Percentiles rank a stretch among this genome's conserved stretches.
phyloP scores from a whole-genome alignment of 78 protist genomes.

The Cavenderia fasciculata region DNA sequence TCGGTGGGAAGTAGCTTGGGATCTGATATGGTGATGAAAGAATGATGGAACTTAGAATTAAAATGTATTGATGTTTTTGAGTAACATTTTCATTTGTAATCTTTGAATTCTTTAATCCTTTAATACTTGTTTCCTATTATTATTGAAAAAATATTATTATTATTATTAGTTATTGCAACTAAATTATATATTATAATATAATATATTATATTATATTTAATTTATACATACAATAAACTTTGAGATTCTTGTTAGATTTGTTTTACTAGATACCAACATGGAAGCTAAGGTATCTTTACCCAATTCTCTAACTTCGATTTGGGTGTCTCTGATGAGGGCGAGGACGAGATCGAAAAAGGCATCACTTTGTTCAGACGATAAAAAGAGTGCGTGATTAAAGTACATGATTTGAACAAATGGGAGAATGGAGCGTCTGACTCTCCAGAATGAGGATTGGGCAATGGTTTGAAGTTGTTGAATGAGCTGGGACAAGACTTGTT shows the following conservation, averaged over 20 bases:
- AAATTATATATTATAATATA: neutral
- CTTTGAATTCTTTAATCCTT: neutral
- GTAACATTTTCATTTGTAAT: neutral
- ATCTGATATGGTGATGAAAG: slow-evolving; percentile 47
- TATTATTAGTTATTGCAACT: neutral
- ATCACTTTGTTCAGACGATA: slow-evolving; percentile 29
- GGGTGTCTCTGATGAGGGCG: slow-evolving; percentile 1
- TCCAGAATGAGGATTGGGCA: slow-evolving; percentile 25
- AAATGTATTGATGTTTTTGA: slow-evolving; percentile 19
- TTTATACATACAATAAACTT: slow-evolving; percentile 9
- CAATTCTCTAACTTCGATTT: slow-evolving; percentile 58
- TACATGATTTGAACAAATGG: slow-evolving; percentile 55
- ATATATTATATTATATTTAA: neutral
- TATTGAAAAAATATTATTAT: neutral
- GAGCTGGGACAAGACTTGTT: neutral
- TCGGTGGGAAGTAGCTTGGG: slow-evolving; percentile 49
- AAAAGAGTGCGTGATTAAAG: slow-evolving; percentile 23
- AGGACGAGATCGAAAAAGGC: neutral
- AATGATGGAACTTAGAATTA: slow-evolving; percentile 14
- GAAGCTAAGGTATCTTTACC: slow-evolving; percentile 44
- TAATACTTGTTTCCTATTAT: neutral
- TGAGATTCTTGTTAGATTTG: neutral
- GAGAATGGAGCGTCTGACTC: slow-evolving; percentile 17
- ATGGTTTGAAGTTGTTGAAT: neutral
- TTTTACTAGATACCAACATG: slow-evolving; percentile 20